Evolutionary conservation across 2,329 filamentous ascomycete genomes (phyloP).

Genomic region (Epichloe gansuensis): DNA sequence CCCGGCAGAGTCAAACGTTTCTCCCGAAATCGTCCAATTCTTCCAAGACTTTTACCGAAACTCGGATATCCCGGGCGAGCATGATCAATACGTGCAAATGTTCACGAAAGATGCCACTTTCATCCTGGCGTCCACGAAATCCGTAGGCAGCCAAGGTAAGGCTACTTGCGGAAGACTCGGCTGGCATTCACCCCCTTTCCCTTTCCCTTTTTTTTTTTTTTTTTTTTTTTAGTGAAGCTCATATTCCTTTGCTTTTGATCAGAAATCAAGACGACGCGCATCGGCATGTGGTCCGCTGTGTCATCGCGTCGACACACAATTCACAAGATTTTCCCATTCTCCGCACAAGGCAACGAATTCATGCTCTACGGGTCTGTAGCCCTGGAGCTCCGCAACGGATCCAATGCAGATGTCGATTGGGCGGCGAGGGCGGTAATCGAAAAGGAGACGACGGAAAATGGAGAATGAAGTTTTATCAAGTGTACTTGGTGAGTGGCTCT

Average conservation of each 20-base stretch:
- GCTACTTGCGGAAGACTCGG: neutral
- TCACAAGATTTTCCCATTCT: conserved; percentile 19
- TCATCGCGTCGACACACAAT: conserved; percentile 17
- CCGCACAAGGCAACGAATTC: conserved; percentile 14
- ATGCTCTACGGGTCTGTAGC: conserved; percentile 22
- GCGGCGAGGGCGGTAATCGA: conserved; percentile 39
- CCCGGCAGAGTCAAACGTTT: conserved; percentile 9
- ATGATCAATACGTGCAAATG: conserved; percentile 17
- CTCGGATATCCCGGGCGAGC: conserved; percentile 18
- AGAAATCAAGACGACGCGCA: conserved; percentile 18
- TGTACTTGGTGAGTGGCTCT: conserved; percentile 34
- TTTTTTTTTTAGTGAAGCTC: too few species aligned
- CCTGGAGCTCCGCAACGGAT: conserved; percentile 15
- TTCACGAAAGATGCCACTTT: conserved; percentile 20
- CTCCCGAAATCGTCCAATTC: conserved; percentile 14
- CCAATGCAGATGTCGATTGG: conserved; percentile 34
- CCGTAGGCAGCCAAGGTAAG: conserved; percentile 15
- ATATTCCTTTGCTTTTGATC: neutral
- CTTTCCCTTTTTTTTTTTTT: too few species aligned
- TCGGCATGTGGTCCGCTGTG: conserved; percentile 20
- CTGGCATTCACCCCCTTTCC: too few species aligned
- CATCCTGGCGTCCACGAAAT: conserved; percentile 17
- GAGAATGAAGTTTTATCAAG: conserved; percentile 41
- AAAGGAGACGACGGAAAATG: conserved; percentile 36
- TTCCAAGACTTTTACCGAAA: conserved; percentile 18